A percentile compares a stretch with the other conserved stretches of the same genome.
phyloP scores from a whole-genome alignment of 768 basidiomycete species.

The Crassisporium funariophilum region DNA sequence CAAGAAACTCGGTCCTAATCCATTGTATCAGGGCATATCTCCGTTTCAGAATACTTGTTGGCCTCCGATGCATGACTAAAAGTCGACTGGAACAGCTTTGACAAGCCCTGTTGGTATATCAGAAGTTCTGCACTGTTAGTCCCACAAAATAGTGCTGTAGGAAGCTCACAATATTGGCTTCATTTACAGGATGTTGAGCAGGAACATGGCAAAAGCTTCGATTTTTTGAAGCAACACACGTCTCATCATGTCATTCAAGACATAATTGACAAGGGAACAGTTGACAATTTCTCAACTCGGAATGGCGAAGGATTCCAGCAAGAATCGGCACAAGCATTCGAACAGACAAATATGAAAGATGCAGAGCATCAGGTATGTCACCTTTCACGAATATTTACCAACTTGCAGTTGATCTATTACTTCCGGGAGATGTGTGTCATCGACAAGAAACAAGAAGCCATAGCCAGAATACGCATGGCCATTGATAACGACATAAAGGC shows the following conservation, averaged over 20 bases:
- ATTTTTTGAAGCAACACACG: conserved; percentile 33
- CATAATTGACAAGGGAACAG: conserved; percentile 27
- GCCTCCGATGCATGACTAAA: conserved; percentile 27
- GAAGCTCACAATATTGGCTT: conserved; percentile 1
- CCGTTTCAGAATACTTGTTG: conserved; percentile 24
- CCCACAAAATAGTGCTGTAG: not conserved
- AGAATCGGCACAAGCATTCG: conserved; percentile 28
- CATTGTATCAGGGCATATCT: conserved; percentile 27
- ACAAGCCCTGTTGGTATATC: conserved; percentile 15
- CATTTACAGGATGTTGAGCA: conserved; percentile 17
- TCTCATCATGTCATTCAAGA: conserved; percentile 23
- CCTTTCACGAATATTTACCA: not conserved
- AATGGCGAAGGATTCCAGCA: conserved; percentile 34
- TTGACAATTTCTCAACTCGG: conserved; percentile 28
- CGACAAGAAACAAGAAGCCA: conserved; percentile 29
- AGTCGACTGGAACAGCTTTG: conserved; percentile 20
- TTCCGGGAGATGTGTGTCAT: conserved; percentile 24
- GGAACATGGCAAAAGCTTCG: conserved; percentile 27
- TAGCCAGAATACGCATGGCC: conserved; percentile 28
- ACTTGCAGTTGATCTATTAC: conserved; percentile 1
- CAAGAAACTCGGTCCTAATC: conserved; percentile 23
- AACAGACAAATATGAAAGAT: conserved; percentile 30
- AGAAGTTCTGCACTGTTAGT: conserved; percentile 13
- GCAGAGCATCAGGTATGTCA: conserved; percentile 28
- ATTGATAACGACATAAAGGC: conserved; percentile 22